Conservation (phyloP, 1,284 basidiomycete genomes). For the Earliella scabrosa region DNA sequence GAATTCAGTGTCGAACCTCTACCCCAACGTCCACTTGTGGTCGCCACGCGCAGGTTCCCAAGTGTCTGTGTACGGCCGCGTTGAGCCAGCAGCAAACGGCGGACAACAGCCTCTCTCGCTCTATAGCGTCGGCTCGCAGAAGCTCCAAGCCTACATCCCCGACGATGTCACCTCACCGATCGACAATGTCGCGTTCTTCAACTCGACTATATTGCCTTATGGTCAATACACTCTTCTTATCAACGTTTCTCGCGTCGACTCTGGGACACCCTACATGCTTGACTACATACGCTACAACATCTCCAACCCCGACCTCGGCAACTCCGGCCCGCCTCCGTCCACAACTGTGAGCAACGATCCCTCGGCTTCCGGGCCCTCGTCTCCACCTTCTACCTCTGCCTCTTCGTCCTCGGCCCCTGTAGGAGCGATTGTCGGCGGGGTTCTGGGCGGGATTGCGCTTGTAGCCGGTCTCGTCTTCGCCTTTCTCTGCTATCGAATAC, state of each 20-base stretch:
- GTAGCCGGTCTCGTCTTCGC: constrained; percentile 7
- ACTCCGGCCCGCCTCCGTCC: neutral
- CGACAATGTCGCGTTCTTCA: constrained; percentile 17
- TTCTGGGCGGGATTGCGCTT: constrained; percentile 9
- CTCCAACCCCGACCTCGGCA: neutral
- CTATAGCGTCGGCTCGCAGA: constrained; percentile 9
- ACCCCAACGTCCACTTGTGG: no score
- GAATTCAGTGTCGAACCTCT: no score
- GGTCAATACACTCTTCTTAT: constrained; percentile 13
- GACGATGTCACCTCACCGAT: neutral
- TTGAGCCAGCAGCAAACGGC: constrained; percentile 4
- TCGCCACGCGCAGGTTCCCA: constrained; percentile 11
- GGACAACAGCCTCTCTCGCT: constrained; percentile 12
- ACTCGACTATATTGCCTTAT: constrained; percentile 17
- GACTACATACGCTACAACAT: constrained; percentile 18
- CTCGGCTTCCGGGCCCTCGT: neutral
- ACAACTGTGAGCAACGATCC: neutral
- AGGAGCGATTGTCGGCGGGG: constrained; percentile 13
- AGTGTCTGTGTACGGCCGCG: constrained; percentile 14
- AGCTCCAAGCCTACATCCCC: constrained; percentile 10
- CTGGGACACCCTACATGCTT: constrained; percentile 10
- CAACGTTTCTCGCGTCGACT: constrained; percentile 9
- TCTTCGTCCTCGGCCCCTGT: neutral
- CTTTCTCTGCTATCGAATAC: constrained; percentile 6
- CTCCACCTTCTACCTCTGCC: no score